Evolutionary conservation across 148 eudicot genomes (phyloP).

Genomic region (Cornus kousa): DNA sequence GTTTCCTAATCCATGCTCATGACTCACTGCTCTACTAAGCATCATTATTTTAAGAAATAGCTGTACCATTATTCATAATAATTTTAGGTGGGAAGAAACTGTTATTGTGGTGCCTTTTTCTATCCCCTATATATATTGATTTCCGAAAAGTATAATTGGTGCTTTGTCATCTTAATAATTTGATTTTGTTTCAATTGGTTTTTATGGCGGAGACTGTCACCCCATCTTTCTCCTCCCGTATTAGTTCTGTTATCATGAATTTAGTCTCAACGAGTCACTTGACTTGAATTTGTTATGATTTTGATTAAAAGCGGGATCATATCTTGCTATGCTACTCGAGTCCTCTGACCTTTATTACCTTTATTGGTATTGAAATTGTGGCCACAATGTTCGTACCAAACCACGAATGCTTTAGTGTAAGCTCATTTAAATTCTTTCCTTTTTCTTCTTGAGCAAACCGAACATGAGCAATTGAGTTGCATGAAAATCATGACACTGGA

Average conservation of each 20-base stretch:
- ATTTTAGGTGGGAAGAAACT: background rate
- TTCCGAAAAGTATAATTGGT: background rate
- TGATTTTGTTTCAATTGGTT: background rate
- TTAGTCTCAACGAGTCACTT: background rate
- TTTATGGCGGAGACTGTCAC: background rate
- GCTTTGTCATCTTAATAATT: background rate
- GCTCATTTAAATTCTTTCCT: background rate
- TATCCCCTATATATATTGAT: background rate
- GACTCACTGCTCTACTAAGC: background rate
- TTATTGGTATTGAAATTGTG: too few relatives aligned
- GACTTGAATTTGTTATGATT: background rate
- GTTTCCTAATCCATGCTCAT: background rate
- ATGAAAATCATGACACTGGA: background rate
- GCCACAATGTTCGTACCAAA: background rate
- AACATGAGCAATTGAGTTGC: background rate
- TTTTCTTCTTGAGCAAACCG: background rate
- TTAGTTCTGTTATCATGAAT: background rate
- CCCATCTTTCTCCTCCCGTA: background rate
- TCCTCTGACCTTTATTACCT: too few relatives aligned
- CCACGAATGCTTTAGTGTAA: conserved; percentile 1
- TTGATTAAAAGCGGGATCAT: background rate
- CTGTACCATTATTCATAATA: background rate
- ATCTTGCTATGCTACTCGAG: background rate
- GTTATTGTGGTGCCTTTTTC: background rate
- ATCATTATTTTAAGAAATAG: background rate